Conservation (phyloP, 1,284 basidiomycete genomes). For the Sporisorium reilianum region DNA sequence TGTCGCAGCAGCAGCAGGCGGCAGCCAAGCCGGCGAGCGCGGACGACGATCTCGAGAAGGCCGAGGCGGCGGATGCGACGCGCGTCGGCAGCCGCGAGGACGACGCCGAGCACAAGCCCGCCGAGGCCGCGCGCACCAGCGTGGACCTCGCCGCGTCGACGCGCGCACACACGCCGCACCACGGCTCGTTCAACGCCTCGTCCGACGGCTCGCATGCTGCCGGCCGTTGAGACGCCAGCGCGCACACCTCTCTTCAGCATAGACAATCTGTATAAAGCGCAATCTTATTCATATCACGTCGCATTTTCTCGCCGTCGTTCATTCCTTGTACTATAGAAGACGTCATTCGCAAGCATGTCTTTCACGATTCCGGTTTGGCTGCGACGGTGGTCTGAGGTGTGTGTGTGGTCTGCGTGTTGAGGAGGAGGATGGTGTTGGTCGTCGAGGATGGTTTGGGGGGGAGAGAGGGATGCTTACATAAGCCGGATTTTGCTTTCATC, state of each 20-base stretch:
- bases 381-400: background rate
- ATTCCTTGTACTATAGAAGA: too few relatives aligned
- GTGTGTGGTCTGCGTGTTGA: too few relatives aligned
- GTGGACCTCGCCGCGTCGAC: constrained; percentile 15
- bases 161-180: constrained; percentile 10
- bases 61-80: constrained; percentile 5
- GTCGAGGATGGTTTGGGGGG: too few relatives aligned
- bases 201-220: constrained; percentile 1
- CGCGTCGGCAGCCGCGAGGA: constrained; percentile 13
- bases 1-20: constrained; percentile 5
- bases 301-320: too few relatives aligned
- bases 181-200: constrained; percentile 8
- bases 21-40: background rate
- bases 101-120: constrained; percentile 9
- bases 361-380: too few relatives aligned
- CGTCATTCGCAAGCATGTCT: too few relatives aligned
- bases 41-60: constrained; percentile 32
- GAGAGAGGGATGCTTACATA: constrained; percentile 10
- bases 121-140: constrained; percentile 1
- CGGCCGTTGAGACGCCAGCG: too few relatives aligned
- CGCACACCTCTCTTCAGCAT: too few relatives aligned
- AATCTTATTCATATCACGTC: too few relatives aligned
- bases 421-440: too few relatives aligned
- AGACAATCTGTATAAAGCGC: too few relatives aligned
- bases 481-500: constrained; percentile 1